These are phyloP conservation scores for Astrothelium macrocarpum DNA, from an alignment of 495 filamentous ascomycete genomes.

Conservation along the genomic window DNA sequence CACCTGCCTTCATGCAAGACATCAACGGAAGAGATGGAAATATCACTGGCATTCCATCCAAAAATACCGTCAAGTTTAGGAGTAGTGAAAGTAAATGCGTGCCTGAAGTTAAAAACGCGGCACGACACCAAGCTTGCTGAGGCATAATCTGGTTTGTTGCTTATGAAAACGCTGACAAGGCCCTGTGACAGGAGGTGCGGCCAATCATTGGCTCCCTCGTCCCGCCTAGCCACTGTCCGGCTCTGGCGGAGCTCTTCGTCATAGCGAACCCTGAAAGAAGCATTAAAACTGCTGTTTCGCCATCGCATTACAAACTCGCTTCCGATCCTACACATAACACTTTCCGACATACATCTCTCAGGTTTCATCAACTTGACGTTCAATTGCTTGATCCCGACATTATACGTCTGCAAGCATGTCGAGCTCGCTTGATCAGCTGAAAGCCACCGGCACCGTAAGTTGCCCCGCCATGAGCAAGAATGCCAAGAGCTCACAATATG, in stretches of 20 bases:
- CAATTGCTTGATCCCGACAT: neutral
- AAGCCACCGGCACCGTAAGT: conserved; percentile 89
- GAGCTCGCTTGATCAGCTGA: conserved; percentile 88
- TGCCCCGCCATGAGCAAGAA: conserved; percentile 20
- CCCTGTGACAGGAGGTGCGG: neutral
- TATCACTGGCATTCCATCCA: no score
- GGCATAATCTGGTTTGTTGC: neutral
- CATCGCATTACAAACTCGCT: neutral
- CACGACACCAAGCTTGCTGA: no score
- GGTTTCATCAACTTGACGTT: neutral
- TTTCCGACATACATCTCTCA: neutral
- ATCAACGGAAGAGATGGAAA: no score
- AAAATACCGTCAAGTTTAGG: no score
- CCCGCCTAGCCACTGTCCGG: neutral
- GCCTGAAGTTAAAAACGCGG: neutral
- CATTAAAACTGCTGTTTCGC: neutral
- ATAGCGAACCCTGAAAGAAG: conserved; percentile 1
- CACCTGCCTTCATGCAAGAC: no score
- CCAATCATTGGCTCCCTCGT: neutral
- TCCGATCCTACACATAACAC: neutral
- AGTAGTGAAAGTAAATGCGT: neutral
- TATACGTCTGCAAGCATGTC: conserved; percentile 46
- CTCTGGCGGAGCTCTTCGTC: neutral
- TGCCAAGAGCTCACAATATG: conserved; percentile 9
- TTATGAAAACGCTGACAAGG: conserved; percentile 1